Conservation (phyloP, 495 filamentous ascomycete genomes). For the Xylaria bambusicola region DNA sequence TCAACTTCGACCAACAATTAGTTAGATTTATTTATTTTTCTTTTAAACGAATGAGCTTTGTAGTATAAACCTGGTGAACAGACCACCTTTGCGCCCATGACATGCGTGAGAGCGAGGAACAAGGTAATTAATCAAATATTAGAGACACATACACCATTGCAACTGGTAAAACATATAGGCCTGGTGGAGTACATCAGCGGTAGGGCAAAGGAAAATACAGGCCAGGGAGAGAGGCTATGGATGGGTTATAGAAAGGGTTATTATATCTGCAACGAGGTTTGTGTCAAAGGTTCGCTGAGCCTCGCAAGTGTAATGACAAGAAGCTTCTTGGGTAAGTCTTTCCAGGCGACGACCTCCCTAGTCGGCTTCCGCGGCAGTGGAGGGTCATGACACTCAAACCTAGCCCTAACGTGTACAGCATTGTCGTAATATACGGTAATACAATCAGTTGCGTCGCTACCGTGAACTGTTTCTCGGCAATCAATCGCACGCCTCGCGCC, state of each 20-base stretch:
- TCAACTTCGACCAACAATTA: slow-evolving; percentile 41
- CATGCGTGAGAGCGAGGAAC: neutral
- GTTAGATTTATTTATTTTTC: neutral
- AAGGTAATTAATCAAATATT: too few relatives aligned
- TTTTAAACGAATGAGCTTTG: neutral
- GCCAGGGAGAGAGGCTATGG: neutral
- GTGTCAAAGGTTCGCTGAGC: slow-evolving; percentile 76
- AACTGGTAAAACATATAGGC: slow-evolving; percentile 81
- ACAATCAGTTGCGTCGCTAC: neutral
- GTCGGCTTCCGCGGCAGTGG: neutral
- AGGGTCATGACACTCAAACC: neutral
- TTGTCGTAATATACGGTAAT: neutral
- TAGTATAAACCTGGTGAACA: neutral
- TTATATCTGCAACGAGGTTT: slow-evolving; percentile 67
- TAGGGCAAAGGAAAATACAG: slow-evolving; percentile 4
- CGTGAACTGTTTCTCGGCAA: neutral
- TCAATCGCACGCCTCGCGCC: neutral
- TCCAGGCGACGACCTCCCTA: slow-evolving; percentile 59
- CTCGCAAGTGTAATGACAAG: slow-evolving; percentile 72
- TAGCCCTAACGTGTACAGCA: neutral
- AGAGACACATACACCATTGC: slow-evolving; percentile 51
- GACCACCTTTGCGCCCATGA: too few relatives aligned
- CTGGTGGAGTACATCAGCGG: slow-evolving; percentile 27
- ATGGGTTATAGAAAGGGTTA: neutral
- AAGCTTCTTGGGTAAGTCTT: slow-evolving; percentile 70